Percentiles rank a stretch among this genome's conserved stretches.
These are phyloP conservation scores for Pharus latifolius DNA, from an alignment of 176 grass and related monocot genomes.

Conservation along the genomic window DNA sequence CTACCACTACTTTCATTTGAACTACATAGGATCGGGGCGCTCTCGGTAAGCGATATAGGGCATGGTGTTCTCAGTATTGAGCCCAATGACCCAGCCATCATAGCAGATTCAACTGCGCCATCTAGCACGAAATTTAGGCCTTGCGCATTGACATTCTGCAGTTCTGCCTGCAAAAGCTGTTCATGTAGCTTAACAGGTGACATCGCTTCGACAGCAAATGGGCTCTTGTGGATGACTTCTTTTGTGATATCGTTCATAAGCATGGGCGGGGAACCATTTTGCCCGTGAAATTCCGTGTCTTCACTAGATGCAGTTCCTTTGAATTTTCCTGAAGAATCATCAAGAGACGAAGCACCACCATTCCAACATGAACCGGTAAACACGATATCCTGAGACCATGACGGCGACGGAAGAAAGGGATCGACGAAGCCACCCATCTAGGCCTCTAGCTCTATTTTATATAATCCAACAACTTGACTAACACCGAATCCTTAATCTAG, in stretches of 20 bases:
- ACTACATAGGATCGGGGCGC: constrained; percentile 6
- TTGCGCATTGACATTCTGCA: neutral
- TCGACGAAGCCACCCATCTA: constrained; percentile 25
- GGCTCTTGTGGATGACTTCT: neutral
- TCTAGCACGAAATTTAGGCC: neutral
- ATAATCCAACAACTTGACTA: too few species aligned
- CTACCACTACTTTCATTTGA: constrained; percentile 27
- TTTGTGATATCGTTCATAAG: neutral
- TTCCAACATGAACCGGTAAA: constrained; percentile 12
- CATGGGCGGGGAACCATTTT: neutral
- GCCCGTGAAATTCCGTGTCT: neutral
- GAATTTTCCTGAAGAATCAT: neutral
- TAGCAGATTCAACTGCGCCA: neutral
- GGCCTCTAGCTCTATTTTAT: neutral
- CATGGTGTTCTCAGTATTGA: neutral
- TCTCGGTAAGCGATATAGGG: neutral
- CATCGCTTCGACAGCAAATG: neutral
- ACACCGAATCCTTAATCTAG: constrained; percentile 14
- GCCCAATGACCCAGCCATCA: neutral
- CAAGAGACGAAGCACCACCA: neutral
- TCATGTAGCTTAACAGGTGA: neutral
- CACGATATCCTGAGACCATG: constrained; percentile 22
- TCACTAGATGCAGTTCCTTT: neutral
- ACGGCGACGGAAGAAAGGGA: neutral
- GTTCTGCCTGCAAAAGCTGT: neutral